Percentiles rank a stretch among this genome's conserved stretches.
phyloP scores from a whole-genome alignment of 148 eudicot species.

The Vaccinium macrocarpon region DNA sequence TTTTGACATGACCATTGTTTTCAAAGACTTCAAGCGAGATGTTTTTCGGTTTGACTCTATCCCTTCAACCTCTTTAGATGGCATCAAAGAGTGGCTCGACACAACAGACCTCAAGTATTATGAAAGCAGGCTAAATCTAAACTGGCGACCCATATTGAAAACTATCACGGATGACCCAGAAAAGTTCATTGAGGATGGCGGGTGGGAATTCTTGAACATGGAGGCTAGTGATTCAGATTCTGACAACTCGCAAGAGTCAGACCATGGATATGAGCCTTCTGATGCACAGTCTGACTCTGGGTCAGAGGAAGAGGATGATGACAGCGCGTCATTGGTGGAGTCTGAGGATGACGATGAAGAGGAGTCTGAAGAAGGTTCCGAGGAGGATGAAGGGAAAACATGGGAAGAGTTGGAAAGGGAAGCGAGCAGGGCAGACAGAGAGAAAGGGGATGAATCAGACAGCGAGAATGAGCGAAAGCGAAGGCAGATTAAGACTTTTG shows the following conservation, averaged over 20 bases:
- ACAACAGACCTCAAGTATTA: constrained; percentile 71
- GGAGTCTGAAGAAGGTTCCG: constrained; percentile 47
- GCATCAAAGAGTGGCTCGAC: constrained; percentile 77
- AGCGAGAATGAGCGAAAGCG: constrained; percentile 63
- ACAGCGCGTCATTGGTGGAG: constrained; percentile 63
- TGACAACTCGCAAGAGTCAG: constrained; percentile 56
- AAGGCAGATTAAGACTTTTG: constrained; percentile 56
- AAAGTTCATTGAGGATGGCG: constrained; percentile 64
- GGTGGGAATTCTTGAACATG: constrained; percentile 75
- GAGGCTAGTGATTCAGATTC: constrained; percentile 71
- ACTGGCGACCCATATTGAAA: constrained; percentile 63
- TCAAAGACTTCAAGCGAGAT: constrained; percentile 68
- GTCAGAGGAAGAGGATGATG: constrained; percentile 56
- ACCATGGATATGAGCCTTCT: constrained; percentile 59
- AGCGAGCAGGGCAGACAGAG: constrained; percentile 66
- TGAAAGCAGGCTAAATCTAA: constrained; percentile 63
- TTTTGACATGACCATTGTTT: constrained; percentile 64
- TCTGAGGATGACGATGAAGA: constrained; percentile 69
- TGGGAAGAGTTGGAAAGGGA: constrained; percentile 79
- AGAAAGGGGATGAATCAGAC: constrained; percentile 63
- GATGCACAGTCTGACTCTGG: constrained; percentile 58
- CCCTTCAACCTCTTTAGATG: constrained; percentile 62
- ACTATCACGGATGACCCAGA: constrained; percentile 64
- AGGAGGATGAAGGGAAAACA: constrained; percentile 60
- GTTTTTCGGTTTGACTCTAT: constrained; percentile 65